Base-by-base conservation (phyloP, 148 eudicot genomes). In the Spergularia marina region DNA sequence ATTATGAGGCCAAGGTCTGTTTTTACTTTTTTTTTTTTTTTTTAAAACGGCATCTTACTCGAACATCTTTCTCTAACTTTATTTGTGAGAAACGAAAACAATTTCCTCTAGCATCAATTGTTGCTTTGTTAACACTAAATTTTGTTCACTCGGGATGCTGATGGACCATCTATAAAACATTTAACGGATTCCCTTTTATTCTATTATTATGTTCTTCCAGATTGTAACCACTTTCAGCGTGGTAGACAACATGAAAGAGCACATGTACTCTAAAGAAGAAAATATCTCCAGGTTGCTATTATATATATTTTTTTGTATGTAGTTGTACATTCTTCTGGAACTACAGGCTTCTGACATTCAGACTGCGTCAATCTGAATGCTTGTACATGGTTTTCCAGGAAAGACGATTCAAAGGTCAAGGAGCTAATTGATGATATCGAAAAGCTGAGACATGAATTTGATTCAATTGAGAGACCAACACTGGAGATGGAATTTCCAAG, bases 171-270 rank as follows among this genome's bases (percentile, higher is more conserved):
- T 14, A 11, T 66, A 16, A 44, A 44, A 6, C 7, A 44, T 44
- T 44, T 51, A 13, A 72, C 65, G 18, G 58, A 13, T 5, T 30
- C 36, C 36, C 36, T 30, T 30, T 30, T 44, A 0, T 44, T 44
- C 49, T 6, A 44, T 44, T 6, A 44, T 44, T 44, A 44, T 44
- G 7, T 25, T 51, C 41, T 76, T 80, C 77, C 92, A 95, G 99
- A 89, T 92, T 59, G 87, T 92, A 77, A 92, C 99, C 30, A 90
- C 91, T 64, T 92, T 95, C 82, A 92, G 99, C 75, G 96, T 95
- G 30, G 97, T 92, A 79, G 97, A 95, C 85, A 95, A 90, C 86
- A 90, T 95, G 90, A 95, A 86, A 85, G 98, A 89, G 83, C 97
- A 90, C 80, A 87, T 89, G 74, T 88, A 83, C 72, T 82, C 89